Percentiles rank a stretch among this genome's conserved stretches.
phyloP scores from a whole-genome alignment of 208 protist species.

The Leishmania guyanensis region DNA sequence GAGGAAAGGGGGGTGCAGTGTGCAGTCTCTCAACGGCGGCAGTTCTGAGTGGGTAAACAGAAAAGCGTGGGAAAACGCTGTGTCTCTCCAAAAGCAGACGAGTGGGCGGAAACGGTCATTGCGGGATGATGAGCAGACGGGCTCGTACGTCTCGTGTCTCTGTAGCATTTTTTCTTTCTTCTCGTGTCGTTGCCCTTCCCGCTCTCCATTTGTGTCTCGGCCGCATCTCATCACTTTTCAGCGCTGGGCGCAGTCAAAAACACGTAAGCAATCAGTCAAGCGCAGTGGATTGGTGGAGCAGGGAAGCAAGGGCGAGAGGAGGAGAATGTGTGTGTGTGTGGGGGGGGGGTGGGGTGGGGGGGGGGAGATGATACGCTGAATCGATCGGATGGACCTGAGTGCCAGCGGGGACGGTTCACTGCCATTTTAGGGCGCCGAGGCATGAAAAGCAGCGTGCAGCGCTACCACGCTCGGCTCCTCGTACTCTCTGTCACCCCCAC shows the following conservation, averaged over 20 bases:
- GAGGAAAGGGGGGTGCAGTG: neutral
- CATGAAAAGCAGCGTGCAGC: neutral
- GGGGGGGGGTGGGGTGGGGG: too few species aligned
- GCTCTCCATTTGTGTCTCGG: too few species aligned
- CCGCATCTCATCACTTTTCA: neutral
- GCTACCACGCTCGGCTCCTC: neutral
- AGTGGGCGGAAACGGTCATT: neutral
- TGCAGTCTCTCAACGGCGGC: neutral
- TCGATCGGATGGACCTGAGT: neutral
- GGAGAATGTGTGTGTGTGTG: neutral
- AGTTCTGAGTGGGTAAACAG: neutral
- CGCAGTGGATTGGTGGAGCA: neutral
- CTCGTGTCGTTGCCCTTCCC: neutral
- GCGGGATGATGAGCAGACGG: neutral
- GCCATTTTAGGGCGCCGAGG: slow-evolving; percentile 4
- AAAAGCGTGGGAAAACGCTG: neutral
- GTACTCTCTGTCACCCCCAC: neutral
- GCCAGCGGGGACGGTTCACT: slow-evolving; percentile 6
- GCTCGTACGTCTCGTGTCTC: neutral
- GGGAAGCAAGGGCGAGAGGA: neutral
- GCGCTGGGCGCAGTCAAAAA: too few species aligned
- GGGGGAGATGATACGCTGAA: neutral
- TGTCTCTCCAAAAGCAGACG: neutral
- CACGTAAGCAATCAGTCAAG: neutral
- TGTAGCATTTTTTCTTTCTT: neutral